phyloP scores from a whole-genome alignment of 139 green algal species.

The Haematococcus sp. region DNA sequence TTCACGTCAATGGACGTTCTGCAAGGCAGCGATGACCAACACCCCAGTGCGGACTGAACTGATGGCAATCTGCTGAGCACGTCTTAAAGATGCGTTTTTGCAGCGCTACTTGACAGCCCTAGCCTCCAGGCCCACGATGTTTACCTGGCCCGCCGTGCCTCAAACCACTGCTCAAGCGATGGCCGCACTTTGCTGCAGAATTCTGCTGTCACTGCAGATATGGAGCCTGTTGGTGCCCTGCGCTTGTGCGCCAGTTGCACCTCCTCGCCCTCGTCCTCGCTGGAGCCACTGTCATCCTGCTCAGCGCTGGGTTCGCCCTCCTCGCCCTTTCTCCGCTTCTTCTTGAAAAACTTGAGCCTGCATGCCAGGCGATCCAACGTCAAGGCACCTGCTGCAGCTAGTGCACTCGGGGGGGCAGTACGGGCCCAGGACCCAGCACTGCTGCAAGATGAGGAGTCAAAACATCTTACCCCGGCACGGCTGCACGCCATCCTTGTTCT shows the following conservation, averaged over 20 bases:
- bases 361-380: background rate
- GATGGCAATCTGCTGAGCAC: background rate
- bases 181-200: conserved; percentile 25
- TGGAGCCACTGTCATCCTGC: conserved; percentile 1
- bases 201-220: conserved; percentile 10
- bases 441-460: no score
- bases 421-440: no score
- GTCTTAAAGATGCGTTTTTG: background rate
- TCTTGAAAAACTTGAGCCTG: conserved; percentile 24
- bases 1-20: conserved; percentile 43
- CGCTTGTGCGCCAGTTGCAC: background rate
- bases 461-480: no score
- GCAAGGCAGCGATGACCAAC: background rate
- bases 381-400: no score
- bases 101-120: no score
- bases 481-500: no score
- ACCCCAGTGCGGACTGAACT: background rate
- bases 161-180: conserved; percentile 46
- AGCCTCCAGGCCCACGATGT: background rate
- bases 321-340: conserved; percentile 25
- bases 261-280: background rate
- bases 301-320: conserved; percentile 2
- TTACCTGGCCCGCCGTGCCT: conserved; percentile 35
- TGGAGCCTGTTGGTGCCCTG: background rate
- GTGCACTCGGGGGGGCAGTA: no score